phyloP scores from a whole-genome alignment of 768 basidiomycete species.

The Suillus alpinus region DNA sequence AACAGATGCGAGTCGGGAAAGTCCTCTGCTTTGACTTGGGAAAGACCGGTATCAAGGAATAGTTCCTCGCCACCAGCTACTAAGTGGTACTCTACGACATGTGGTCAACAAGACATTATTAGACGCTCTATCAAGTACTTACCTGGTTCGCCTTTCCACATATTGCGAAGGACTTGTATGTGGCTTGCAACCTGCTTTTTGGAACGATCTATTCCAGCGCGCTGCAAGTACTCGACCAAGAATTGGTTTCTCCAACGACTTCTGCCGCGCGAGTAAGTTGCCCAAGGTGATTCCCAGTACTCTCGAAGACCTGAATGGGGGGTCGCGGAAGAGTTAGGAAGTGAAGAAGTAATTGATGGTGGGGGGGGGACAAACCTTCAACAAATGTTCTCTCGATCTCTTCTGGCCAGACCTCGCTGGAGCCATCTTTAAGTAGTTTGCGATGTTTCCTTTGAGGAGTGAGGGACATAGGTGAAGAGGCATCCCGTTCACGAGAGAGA shows the following conservation, averaged over 20 bases:
- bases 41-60: slow-evolving; percentile 46
- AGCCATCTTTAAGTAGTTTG: slow-evolving; percentile 82
- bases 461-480: slow-evolving; percentile 18
- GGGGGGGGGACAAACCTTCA: slow-evolving; percentile 44
- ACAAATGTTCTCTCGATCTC: slow-evolving; percentile 75
- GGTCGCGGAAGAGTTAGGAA: not conserved
- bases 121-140: slow-evolving; percentile 12
- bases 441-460: slow-evolving; percentile 81
- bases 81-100: slow-evolving; percentile 62
- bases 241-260: slow-evolving; percentile 84
- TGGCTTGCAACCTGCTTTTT: slow-evolving; percentile 92
- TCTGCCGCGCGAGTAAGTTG: slow-evolving; percentile 74
- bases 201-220: slow-evolving; percentile 64
- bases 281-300: slow-evolving; percentile 82
- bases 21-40: slow-evolving; percentile 59
- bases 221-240: slow-evolving; percentile 76
- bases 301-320: slow-evolving; percentile 56
- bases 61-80: slow-evolving; percentile 81
- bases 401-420: slow-evolving; percentile 80
- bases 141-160: slow-evolving; percentile 87
- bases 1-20: slow-evolving; percentile 40
- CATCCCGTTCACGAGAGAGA: slow-evolving; percentile 18
- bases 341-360: not conserved
- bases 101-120: slow-evolving; percentile 4
- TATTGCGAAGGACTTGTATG: slow-evolving; percentile 80